Percentiles rank a stretch among this genome's conserved stretches.
Evolutionary conservation across 1,284 basidiomycete species (phyloP).

Genomic region (Apiotrichum montevideense): DNA sequence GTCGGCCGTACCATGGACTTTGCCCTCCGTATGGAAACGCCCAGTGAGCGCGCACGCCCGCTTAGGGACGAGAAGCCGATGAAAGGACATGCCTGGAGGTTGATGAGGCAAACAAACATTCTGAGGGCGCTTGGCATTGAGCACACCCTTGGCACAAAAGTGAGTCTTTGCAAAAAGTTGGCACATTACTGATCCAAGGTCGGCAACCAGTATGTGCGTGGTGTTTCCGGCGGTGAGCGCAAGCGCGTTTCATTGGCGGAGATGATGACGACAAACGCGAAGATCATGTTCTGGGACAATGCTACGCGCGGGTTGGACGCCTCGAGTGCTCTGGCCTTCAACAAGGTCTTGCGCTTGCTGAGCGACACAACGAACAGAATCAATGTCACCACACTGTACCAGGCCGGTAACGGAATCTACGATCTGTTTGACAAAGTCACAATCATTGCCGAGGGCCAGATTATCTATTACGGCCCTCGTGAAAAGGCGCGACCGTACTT

Average conservation of each 20-base stretch:
- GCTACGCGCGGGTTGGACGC: slow-evolving; percentile 77
- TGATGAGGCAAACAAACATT: slow-evolving; percentile 27
- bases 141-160: slow-evolving; percentile 52
- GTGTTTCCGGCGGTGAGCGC: slow-evolving; percentile 17
- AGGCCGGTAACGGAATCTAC: slow-evolving; percentile 49
- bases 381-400: slow-evolving; percentile 14
- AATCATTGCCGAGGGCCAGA: slow-evolving; percentile 70
- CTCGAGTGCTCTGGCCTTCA: slow-evolving; percentile 58
- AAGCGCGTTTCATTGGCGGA: slow-evolving; percentile 11
- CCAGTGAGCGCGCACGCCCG: not conserved
- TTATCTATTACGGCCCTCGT: slow-evolving; percentile 73
- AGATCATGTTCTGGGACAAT: slow-evolving; percentile 35
- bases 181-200: slow-evolving; percentile 17
- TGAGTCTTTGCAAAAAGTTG: slow-evolving; percentile 5
- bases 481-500: slow-evolving; percentile 70
- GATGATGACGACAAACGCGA: slow-evolving; percentile 3
- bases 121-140: slow-evolving; percentile 65
- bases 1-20: slow-evolving; percentile 22
- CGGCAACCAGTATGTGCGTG: slow-evolving; percentile 20
- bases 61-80: not conserved
- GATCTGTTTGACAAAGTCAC: slow-evolving; percentile 53
- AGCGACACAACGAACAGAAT: slow-evolving; percentile 2
- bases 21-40: slow-evolving; percentile 16
- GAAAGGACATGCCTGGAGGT: not conserved
- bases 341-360: slow-evolving; percentile 2